Conservation (phyloP, 495 filamentous ascomycete species). For the Mytilinidion resinicola region DNA sequence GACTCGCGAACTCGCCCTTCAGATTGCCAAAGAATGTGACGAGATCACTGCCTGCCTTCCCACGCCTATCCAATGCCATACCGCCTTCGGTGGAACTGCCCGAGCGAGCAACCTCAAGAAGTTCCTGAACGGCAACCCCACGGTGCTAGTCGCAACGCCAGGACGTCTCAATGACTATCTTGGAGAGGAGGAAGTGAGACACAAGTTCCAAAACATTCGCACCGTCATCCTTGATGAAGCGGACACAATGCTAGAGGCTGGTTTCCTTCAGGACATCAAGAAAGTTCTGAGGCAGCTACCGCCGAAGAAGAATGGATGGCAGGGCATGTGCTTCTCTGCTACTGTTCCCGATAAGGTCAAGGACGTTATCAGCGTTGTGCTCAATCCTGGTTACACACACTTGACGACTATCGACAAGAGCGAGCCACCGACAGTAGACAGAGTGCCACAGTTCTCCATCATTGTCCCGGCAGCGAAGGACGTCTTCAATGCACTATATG, state of each 20-base stretch:
- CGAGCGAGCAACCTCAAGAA: constrained; percentile 41
- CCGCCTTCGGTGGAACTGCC: constrained; percentile 49
- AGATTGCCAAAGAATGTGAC: constrained; percentile 57
- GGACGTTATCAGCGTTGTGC: constrained; percentile 53
- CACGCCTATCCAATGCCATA: constrained; percentile 43
- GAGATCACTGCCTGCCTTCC: constrained; percentile 43
- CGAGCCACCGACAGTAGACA: constrained; percentile 54
- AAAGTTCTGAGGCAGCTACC: constrained; percentile 53
- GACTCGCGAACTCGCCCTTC: constrained; percentile 59
- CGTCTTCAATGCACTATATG: constrained; percentile 45
- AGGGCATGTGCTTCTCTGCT: constrained; percentile 68
- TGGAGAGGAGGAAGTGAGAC: constrained; percentile 39
- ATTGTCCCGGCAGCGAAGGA: constrained; percentile 45
- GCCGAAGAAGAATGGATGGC: constrained; percentile 50
- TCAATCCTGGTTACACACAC: constrained; percentile 49
- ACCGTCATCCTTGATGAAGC: constrained; percentile 63
- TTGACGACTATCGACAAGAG: constrained; percentile 58
- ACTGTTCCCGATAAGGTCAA: constrained; percentile 59
- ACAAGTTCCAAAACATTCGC: constrained; percentile 45
- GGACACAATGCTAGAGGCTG: constrained; percentile 60
- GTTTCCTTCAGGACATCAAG: constrained; percentile 54
- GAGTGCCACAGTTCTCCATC: constrained; percentile 55
- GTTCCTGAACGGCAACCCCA: constrained; percentile 46
- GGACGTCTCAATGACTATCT: constrained; percentile 60
- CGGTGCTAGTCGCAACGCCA: constrained; percentile 57